Evolutionary conservation across 768 basidiomycete genomes (phyloP), one percentile per base, ranked within the genome.

Genomic region (Auricularia auricula-judae): DNA sequence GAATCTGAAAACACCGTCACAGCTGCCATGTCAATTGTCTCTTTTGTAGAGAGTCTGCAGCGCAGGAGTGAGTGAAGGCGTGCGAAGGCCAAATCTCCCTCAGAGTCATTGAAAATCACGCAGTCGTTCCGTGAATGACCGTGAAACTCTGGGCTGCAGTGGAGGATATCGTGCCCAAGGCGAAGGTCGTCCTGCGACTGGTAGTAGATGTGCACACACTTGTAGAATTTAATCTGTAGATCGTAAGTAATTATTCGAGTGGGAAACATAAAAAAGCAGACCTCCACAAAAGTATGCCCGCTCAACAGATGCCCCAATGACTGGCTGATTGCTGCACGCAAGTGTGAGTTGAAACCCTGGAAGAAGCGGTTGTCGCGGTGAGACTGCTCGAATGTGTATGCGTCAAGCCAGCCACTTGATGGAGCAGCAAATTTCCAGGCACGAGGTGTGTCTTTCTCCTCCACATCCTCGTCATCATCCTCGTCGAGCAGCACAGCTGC

Each of bases 161-260:
- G 62, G 62, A 74, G 18, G 23, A 74, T 73, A 62, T 73, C 67
- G 42, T 36, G 61, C 18, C 21, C 69, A 63, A 70, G 68, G 2
- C 68, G 68, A 71, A 71, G 72, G 61, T 74, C 67, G 64, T 72
- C 70, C 3, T 67, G 36, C 0, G 71, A 74, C 59, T 72, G 73
- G 65, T 70, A 74, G 14, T 65, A 66, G 44, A 74, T 62, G 43
- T 63, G 61, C 29, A 70, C 44, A 65, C 70, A 71, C 68, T 71
- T 71, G 67, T 67, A 72, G 12, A 43, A 43, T 10, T 18, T 10
- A 18, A 43, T 10, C 43, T 43, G 43, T 43, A 29, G 23, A 29
- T 29, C 23, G 23, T 29, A 29, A 29, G 43, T 43, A 43, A 18
- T 43, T 43, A 18, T 18, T 43, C 43, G 18, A 18, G 2, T 43